phyloP scores from a whole-genome alignment of 495 filamentous ascomycete genomes.

The Beverwykella pulmonaria region DNA sequence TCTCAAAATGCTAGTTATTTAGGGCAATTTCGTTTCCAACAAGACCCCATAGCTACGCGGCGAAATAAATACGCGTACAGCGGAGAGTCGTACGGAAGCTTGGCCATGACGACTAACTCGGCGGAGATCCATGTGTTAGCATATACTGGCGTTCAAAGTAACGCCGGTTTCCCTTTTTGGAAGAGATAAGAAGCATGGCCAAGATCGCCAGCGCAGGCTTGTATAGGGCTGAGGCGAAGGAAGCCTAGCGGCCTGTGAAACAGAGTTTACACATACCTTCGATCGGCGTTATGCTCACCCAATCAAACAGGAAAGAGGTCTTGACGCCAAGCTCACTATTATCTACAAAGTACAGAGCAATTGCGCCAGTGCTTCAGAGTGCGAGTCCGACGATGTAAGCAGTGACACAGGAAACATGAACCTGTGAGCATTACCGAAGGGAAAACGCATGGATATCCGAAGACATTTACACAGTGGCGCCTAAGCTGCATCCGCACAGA shows the following conservation, averaged over 20 bases:
- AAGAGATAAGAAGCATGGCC: not conserved
- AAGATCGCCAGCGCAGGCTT: not conserved
- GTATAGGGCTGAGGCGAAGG: not conserved
- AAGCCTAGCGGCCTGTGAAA: not conserved
- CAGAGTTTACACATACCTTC: not conserved
- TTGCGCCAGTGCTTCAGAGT: not conserved
- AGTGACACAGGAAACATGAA: not conserved
- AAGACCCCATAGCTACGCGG: not conserved
- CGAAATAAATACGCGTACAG: slow-evolving; percentile 1
- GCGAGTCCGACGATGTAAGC: not conserved
- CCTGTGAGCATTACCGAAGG: not conserved
- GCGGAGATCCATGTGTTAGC: not conserved
- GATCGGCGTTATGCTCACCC: not conserved
- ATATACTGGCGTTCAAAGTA: not conserved
- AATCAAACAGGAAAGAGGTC: not conserved
- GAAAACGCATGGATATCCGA: too few relatives aligned
- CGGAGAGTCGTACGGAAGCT: not conserved
- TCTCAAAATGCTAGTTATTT: not conserved
- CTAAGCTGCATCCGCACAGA: too few relatives aligned
- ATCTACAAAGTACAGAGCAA: not conserved
- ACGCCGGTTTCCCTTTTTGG: not conserved
- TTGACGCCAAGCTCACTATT: not conserved
- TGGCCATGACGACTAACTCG: not conserved
- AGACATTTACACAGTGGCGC: too few relatives aligned
- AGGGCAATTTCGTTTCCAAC: not conserved